A percentile compares a stretch with the other conserved stretches of the same genome.
Evolutionary conservation across 805 yeast species (phyloP).

Genomic region (Candida incommunis): DNA sequence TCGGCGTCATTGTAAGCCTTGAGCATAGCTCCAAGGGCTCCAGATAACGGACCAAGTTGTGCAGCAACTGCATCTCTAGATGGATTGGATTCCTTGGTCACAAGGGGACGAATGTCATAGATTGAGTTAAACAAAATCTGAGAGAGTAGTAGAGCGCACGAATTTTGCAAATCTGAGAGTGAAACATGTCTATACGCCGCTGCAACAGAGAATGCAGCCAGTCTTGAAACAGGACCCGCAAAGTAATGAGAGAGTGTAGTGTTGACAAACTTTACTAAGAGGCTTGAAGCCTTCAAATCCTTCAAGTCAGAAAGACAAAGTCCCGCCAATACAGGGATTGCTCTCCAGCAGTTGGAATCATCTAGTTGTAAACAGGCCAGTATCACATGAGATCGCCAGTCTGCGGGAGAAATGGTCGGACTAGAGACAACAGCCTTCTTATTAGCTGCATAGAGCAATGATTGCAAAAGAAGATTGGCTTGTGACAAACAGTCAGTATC

Average conservation of each 20-base stretch:
- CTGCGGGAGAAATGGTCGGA: neutral
- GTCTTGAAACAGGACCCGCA: slow-evolving; percentile 1
- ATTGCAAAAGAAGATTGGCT: neutral
- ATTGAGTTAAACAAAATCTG: neutral
- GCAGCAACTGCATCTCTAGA: neutral
- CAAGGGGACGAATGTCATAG: neutral
- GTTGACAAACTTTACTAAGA: neutral
- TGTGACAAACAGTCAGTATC: neutral
- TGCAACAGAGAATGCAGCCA: neutral
- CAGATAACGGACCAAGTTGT: neutral
- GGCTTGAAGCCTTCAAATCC: neutral
- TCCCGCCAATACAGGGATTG: neutral
- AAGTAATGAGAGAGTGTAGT: neutral
- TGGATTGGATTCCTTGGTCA: neutral
- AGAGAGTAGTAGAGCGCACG: neutral
- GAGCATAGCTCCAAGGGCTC: neutral
- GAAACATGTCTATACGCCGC: neutral
- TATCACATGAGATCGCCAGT: neutral
- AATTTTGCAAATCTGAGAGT: neutral
- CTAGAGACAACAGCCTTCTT: neutral
- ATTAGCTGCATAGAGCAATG: neutral
- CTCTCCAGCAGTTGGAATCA: neutral
- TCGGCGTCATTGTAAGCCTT: neutral
- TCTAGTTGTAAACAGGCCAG: neutral
- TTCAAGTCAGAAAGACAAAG: neutral